phyloP scores from a whole-genome alignment of 2,329 filamentous ascomycete genomes.

The Sclerotinia subarctica region DNA sequence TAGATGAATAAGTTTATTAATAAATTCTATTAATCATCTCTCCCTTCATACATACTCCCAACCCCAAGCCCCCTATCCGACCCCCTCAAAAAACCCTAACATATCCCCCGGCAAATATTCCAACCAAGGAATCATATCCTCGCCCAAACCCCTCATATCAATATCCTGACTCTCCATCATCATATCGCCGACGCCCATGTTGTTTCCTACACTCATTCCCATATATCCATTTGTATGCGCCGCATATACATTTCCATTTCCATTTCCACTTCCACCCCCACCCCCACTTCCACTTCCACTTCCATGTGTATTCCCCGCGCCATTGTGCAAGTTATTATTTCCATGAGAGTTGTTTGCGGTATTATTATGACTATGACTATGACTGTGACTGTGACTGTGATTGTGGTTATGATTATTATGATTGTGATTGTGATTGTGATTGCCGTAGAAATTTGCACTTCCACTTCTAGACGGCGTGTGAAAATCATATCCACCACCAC shows the following conservation, averaged over 20 bases:
- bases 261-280: conserved; percentile 1
- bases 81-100: conserved; percentile 51
- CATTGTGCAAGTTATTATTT: background rate
- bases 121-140: conserved; percentile 72
- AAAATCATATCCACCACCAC: background rate
- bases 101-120: conserved; percentile 70
- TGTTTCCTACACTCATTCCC: conserved; percentile 34
- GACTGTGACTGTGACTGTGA: no score
- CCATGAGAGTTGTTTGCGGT: background rate
- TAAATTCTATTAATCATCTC: no score
- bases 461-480: background rate
- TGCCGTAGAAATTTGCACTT: background rate
- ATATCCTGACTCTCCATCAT: conserved; percentile 76
- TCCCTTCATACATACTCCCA: no score
- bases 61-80: no score
- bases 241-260: conserved; percentile 17
- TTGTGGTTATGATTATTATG: background rate
- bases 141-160: conserved; percentile 66
- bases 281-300: no score
- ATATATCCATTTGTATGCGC: conserved; percentile 24
- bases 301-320: conserved; percentile 17
- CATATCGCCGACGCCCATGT: conserved; percentile 45
- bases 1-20: no score
- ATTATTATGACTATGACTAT: conserved; percentile 2
- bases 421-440: background rate